These are phyloP conservation scores for Exserohilum rostratum DNA, from an alignment of 2,329 filamentous ascomycete species.

Conservation along the genomic window DNA sequence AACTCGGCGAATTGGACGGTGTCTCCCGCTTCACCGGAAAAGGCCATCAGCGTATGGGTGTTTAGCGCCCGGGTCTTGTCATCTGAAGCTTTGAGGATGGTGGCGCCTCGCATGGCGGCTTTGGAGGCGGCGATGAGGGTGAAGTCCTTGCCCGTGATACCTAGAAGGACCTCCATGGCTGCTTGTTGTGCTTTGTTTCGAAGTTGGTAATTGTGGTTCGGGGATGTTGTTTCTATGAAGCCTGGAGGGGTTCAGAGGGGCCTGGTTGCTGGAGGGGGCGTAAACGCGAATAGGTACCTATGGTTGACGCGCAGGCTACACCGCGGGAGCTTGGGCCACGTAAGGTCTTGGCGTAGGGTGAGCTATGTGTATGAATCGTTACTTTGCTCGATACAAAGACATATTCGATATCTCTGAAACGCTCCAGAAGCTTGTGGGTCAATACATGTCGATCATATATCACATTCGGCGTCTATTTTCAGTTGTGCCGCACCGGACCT, in stretches of 20 bases:
- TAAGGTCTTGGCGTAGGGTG: conserved; percentile 1
- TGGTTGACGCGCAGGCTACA: conserved; percentile 3
- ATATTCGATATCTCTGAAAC: background rate
- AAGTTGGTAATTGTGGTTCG: conserved; percentile 7
- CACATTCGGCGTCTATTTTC: background rate
- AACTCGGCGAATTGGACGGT: conserved; percentile 99
- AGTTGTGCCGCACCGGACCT: background rate
- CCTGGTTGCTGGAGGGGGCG: background rate
- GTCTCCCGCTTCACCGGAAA: conserved; percentile 94
- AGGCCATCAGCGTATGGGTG: conserved; percentile 93
- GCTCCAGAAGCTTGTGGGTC: background rate
- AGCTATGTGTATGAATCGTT: background rate
- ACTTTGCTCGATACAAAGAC: background rate
- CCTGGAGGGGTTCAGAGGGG: background rate
- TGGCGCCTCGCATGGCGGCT: conserved; percentile 96
- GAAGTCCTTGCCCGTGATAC: conserved; percentile 99
- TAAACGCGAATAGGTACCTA: conserved; percentile 3
- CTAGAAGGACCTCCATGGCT: conserved; percentile 83
- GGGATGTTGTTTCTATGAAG: background rate
- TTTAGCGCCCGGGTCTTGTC: conserved; percentile 96
- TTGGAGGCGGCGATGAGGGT: conserved; percentile 97
- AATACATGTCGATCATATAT: background rate
- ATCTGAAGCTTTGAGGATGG: conserved; percentile 91
- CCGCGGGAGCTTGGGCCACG: conserved; percentile 7
- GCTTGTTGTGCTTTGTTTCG: conserved; percentile 57